Percentiles rank a stretch among this genome's conserved stretches.
phyloP scores from a whole-genome alignment of 139 green algal species.

The Chlamydomonas urium region DNA sequence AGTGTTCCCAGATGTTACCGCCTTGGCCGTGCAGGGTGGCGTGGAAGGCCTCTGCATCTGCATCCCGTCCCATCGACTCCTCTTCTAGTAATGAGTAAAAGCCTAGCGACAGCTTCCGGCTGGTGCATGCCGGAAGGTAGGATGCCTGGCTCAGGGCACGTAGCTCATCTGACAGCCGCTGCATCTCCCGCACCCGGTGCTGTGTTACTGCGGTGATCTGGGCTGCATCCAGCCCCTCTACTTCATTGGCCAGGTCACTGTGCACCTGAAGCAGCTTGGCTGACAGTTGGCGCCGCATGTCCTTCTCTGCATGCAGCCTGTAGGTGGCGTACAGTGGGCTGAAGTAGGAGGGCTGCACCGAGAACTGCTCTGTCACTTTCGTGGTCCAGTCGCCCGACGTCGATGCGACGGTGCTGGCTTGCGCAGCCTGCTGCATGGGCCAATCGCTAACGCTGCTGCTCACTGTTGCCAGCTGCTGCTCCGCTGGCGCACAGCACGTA shows the following conservation, averaged over 20 bases:
- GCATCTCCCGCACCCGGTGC: constrained; percentile 4
- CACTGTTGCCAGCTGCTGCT: too few relatives aligned
- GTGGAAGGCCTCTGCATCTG: constrained; percentile 15
- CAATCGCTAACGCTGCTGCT: too few relatives aligned
- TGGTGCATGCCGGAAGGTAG: background rate
- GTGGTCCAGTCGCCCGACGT: constrained; percentile 4
- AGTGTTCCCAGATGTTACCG: constrained; percentile 22
- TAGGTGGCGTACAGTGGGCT: background rate
- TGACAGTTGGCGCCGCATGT: background rate
- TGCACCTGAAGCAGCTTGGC: constrained; percentile 7
- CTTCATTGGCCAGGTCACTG: background rate
- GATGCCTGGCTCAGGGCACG: background rate
- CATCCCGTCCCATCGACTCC: background rate
- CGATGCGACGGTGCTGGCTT: too few relatives aligned
- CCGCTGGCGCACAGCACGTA: too few relatives aligned
- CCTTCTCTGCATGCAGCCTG: background rate
- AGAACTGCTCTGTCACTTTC: background rate
- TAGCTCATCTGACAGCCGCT: constrained; percentile 2
- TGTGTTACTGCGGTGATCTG: background rate
- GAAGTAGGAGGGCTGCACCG: constrained; percentile 10
- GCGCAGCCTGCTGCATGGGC: too few relatives aligned
- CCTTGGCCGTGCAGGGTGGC: background rate
- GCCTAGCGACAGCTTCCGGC: background rate
- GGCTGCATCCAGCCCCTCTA: background rate
- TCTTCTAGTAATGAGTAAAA: constrained; percentile 4